Evolutionary conservation across 495 filamentous ascomycete genomes (phyloP).

Genomic region (Aspergillus ellipticus): DNA sequence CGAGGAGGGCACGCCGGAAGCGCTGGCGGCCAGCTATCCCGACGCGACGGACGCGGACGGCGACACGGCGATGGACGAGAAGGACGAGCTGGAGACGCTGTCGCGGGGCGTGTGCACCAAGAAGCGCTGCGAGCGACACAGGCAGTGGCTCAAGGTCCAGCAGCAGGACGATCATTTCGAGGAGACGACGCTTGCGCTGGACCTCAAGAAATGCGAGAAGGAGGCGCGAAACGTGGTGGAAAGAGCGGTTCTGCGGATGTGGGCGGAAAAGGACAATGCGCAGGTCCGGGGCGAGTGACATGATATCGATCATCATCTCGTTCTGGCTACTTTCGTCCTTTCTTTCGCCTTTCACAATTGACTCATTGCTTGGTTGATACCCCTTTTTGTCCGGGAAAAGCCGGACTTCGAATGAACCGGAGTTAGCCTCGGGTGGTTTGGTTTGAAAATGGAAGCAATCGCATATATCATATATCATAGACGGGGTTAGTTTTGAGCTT

Average conservation of each 20-base stretch:
- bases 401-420: constrained; percentile 25
- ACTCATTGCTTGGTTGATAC: constrained; percentile 27
- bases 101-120: constrained; percentile 49
- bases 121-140: constrained; percentile 51
- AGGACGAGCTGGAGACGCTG: constrained; percentile 26
- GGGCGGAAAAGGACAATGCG: constrained; percentile 36
- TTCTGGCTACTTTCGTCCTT: neutral
- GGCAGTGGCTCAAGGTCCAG: constrained; percentile 50
- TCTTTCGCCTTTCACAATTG: neutral
- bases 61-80: constrained; percentile 34
- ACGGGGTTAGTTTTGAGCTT: neutral
- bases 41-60: constrained; percentile 31
- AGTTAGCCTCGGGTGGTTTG: constrained; percentile 23
- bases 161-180: constrained; percentile 50
- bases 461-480: neutral
- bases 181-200: constrained; percentile 36
- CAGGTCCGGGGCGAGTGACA: constrained; percentile 16
- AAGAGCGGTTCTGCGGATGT: constrained; percentile 43
- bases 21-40: constrained; percentile 31
- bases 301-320: neutral
- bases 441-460: constrained; percentile 2
- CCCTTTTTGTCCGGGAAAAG: constrained; percentile 21
- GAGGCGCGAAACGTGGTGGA: constrained; percentile 47
- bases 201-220: constrained; percentile 39
- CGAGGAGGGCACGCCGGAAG: constrained; percentile 37